Base-by-base conservation (phyloP, 2,329 filamentous ascomycete species). In the Rutstroemia sydowiana region DNA sequence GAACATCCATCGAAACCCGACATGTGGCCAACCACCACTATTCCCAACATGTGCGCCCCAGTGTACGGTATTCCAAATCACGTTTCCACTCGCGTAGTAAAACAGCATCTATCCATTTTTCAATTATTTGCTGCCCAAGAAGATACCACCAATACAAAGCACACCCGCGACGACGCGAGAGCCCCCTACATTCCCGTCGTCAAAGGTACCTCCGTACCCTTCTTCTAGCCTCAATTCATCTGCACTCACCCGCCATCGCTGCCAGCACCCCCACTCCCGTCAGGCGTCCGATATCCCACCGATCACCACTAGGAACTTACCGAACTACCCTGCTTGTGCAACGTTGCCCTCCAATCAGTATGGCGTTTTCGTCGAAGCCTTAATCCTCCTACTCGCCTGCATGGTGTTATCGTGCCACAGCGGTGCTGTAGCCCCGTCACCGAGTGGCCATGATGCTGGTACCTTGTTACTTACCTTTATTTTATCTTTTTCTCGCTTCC, bases 261-360 rank as follows among this genome's bases (percentile, higher is more conserved):
- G 32, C 48, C 45, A 23, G 13, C 23, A 37, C 18, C 43, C 48
- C 26, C 14, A 36, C 36, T 26, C 48, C 23, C 23, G 23, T 26
- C 23, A 26, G 23, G 23, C 45, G 45, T 48, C 45, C 36, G 45
- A 48, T 48, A 26, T 26, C 23, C 8, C 23, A 26, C 23, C 23
- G 23, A 26, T 26, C 23, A 26, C 23, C 40, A 26, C 44, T 31
- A 44, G 48, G 48, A 50, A 45, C 41, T 28, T 51, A n/a, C 48
- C 48, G 48, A 51, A 39, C 31, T 45, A 21, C 48, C 48, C 32
- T 51, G 41, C 36, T 28, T 8, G 48, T 51, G 30, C 28, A 4
- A 14, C 40, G n/a, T 23, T 45, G 20, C n/a, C 20, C 18, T 41
- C 20, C 21, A 11, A 34, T 34, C 32, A 34, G 5, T 34, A 34